phyloP scores from a whole-genome alignment of 257 asterid genomes.

The Verbascum thapsus region DNA sequence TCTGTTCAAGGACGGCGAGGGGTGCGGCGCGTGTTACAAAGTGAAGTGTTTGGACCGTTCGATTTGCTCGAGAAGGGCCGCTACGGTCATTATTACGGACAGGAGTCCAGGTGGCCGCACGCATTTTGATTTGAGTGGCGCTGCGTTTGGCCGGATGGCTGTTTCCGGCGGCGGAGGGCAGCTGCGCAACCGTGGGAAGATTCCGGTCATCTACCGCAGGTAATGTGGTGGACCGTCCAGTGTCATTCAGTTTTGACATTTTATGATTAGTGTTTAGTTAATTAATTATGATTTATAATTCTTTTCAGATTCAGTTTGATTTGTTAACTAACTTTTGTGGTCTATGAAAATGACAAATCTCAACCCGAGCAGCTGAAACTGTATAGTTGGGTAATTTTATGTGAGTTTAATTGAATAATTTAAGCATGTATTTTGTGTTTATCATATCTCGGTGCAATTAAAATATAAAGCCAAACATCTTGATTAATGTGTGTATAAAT shows the following conservation, averaged over 20 bases:
- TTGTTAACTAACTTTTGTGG: constrained; percentile 27
- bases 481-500: too few species aligned
- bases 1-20: constrained; percentile 83
- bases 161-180: constrained; percentile 64
- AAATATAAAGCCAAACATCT: too few species aligned
- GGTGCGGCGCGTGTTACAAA: constrained; percentile 96
- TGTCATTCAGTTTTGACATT: constrained; percentile 53
- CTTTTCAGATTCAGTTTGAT: constrained; percentile 4
- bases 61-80: constrained; percentile 87
- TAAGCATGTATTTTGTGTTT: too few species aligned
- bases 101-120: constrained; percentile 82
- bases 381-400: too few species aligned
- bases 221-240: constrained; percentile 48
- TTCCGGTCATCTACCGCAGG: constrained; percentile 83
- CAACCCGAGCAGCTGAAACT: too few species aligned
- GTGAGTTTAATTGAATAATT: too few species aligned
- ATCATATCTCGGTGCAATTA: constrained; percentile 12
- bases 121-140: constrained; percentile 95
- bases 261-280: constrained; percentile 26
- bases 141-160: constrained; percentile 94
- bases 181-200: constrained; percentile 85
- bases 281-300: not conserved
- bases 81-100: constrained; percentile 86
- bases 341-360: not conserved
- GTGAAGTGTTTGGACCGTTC: constrained; percentile 83